phyloP scores from a whole-genome alignment of 495 filamentous ascomycete genomes.

The Darksidea phi region DNA sequence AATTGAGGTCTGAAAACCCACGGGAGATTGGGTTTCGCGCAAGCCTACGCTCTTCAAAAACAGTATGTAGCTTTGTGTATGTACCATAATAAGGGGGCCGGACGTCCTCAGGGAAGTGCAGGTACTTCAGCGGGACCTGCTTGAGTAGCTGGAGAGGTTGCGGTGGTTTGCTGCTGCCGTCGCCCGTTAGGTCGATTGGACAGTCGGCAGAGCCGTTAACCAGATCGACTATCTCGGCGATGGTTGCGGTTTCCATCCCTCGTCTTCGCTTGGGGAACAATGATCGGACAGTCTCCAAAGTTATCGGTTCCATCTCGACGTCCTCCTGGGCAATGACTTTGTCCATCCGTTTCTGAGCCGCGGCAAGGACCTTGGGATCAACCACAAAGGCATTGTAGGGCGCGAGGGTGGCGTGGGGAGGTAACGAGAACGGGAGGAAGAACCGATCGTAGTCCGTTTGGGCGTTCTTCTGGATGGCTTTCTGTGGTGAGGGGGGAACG shows the following conservation, averaged over 20 bases:
- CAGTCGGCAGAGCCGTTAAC: conserved; percentile 43
- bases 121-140: conserved; percentile 67
- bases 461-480: conserved; percentile 36
- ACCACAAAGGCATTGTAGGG: conserved; percentile 29
- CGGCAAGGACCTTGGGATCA: conserved; percentile 13
- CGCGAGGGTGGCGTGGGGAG: conserved; percentile 37
- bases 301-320: neutral
- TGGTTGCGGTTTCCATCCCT: conserved; percentile 53
- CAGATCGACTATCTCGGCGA: conserved; percentile 64
- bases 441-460: conserved; percentile 64
- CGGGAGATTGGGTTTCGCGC: conserved; percentile 69
- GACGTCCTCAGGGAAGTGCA: conserved; percentile 83
- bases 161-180: conserved; percentile 37
- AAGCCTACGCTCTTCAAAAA: conserved; percentile 54
- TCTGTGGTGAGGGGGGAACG: conserved; percentile 31
- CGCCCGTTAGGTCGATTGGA: conserved; percentile 48
- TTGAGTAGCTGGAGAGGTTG: conserved; percentile 57
- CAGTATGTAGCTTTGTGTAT: conserved; percentile 58
- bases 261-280: conserved; percentile 45
- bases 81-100: conserved; percentile 89
- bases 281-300: conserved; percentile 14
- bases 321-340: conserved; percentile 1
- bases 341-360: conserved; percentile 25
- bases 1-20: conserved; percentile 67
- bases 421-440: conserved; percentile 75